Percentiles rank a stretch among this genome's conserved stretches.
These are phyloP conservation scores for Gossypium schwendimanii DNA, from an alignment of 441 rosid species.

Conservation along the genomic window DNA sequence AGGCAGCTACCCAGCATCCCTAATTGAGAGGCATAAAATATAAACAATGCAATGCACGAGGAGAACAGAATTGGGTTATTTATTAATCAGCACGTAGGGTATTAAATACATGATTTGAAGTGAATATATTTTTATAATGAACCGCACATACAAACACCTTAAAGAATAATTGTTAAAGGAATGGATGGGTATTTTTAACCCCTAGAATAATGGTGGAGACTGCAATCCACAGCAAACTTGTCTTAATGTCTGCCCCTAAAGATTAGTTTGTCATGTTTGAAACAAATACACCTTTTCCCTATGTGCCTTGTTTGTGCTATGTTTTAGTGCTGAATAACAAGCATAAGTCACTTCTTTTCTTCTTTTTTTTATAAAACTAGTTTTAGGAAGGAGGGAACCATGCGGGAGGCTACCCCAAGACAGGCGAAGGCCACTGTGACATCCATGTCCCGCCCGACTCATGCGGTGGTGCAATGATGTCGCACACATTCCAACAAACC, in stretches of 20 bases:
- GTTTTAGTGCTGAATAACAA: slow-evolving; percentile 2
- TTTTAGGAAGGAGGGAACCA: neutral
- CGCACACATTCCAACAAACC: neutral
- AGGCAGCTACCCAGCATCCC: too few relatives aligned
- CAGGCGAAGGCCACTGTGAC: neutral
- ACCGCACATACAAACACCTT: neutral
- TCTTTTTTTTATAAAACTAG: neutral
- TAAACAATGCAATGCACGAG: too few relatives aligned
- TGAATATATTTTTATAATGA: neutral
- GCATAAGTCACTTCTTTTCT: neutral
- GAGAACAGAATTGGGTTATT: neutral
- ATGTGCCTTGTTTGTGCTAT: slow-evolving; percentile 6
- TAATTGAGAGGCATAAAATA: too few relatives aligned
- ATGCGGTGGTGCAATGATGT: slow-evolving; percentile 4
- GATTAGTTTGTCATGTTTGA: neutral
- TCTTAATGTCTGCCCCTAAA: neutral
- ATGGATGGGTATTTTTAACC: neutral
- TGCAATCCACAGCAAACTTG: neutral
- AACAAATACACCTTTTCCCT: slow-evolving; percentile 5
- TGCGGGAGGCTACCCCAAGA: neutral
- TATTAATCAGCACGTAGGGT: neutral
- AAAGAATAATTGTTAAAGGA: neutral
- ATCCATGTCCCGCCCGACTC: neutral
- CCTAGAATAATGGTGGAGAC: neutral
- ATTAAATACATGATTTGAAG: neutral